These are phyloP conservation scores for Colletotrichum magnum DNA, from an alignment of 2,329 filamentous ascomycete species.

Conservation along the genomic window DNA sequence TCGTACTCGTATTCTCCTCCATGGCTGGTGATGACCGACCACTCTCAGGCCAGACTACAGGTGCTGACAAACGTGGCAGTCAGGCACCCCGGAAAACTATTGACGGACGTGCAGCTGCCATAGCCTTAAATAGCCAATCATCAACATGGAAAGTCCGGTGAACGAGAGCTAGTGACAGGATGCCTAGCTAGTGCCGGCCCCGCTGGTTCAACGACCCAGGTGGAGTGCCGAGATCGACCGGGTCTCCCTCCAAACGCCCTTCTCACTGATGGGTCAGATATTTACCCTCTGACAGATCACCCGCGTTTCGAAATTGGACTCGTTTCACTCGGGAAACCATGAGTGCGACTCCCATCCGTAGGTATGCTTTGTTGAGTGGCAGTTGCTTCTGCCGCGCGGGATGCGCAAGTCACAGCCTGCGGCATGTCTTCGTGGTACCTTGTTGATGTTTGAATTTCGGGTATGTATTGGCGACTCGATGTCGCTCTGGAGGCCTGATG, in stretches of 20 bases:
- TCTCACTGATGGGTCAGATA: neutral
- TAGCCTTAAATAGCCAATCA: neutral
- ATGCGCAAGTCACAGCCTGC: neutral
- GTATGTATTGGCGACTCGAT: no score
- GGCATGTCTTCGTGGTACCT: no score
- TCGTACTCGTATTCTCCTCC: no score
- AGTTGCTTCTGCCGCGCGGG: neutral
- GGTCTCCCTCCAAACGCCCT: neutral
- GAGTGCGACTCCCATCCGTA: neutral
- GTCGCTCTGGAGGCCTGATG: no score
- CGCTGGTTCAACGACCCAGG: neutral
- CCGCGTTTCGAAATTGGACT: no score
- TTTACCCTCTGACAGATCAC: no score
- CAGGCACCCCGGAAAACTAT: neutral
- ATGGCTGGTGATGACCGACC: no score
- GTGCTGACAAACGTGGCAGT: neutral
- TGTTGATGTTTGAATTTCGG: no score
- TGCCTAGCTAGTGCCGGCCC: constrained; percentile 17
- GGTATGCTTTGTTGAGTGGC: neutral
- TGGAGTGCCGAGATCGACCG: constrained; percentile 30
- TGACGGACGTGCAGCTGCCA: neutral
- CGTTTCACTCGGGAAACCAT: neutral
- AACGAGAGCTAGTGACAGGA: neutral
- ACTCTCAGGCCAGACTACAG: neutral
- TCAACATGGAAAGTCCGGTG: neutral